phyloP scores from a whole-genome alignment of 2,329 filamentous ascomycete genomes.

The Ophiocordyceps polyrhachis-furcata region DNA sequence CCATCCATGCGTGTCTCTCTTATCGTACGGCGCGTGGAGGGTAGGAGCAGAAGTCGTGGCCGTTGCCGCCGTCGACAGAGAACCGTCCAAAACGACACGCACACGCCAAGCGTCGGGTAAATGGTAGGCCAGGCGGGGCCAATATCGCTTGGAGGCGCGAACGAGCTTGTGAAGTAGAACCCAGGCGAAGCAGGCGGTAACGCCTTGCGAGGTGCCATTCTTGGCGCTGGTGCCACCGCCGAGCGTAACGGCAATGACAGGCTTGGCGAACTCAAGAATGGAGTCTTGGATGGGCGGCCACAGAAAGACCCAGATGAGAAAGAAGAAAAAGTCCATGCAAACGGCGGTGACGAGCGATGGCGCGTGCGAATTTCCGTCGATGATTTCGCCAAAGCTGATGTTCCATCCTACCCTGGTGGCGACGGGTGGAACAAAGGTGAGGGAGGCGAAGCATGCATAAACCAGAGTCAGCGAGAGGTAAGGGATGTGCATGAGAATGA shows the following conservation, averaged over 20 bases:
- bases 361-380: conserved; percentile 70
- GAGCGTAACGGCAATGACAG: conserved; percentile 79
- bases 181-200: conserved; percentile 52
- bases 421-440: conserved; percentile 78
- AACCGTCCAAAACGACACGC: conserved; percentile 24
- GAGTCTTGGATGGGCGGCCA: conserved; percentile 79
- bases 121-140: conserved; percentile 25
- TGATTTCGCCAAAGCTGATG: conserved; percentile 74
- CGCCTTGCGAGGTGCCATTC: conserved; percentile 51
- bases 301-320: conserved; percentile 72
- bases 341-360: conserved; percentile 73
- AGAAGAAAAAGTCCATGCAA: conserved; percentile 65
- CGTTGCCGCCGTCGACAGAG: conserved; percentile 19
- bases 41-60: neutral
- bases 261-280: conserved; percentile 76
- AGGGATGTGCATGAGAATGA: conserved; percentile 83
- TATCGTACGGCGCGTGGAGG: conserved; percentile 30
- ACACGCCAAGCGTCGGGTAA: conserved; percentile 28
- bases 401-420: conserved; percentile 62
- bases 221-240: conserved; percentile 60
- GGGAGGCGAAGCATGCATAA: conserved; percentile 78
- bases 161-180: conserved; percentile 37
- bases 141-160: conserved; percentile 29
- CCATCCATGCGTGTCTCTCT: conserved; percentile 43
- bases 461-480: conserved; percentile 75